Evolutionary conservation across 2,329 filamentous ascomycete species (phyloP).

Genomic region (Diplocarpon mali): DNA sequence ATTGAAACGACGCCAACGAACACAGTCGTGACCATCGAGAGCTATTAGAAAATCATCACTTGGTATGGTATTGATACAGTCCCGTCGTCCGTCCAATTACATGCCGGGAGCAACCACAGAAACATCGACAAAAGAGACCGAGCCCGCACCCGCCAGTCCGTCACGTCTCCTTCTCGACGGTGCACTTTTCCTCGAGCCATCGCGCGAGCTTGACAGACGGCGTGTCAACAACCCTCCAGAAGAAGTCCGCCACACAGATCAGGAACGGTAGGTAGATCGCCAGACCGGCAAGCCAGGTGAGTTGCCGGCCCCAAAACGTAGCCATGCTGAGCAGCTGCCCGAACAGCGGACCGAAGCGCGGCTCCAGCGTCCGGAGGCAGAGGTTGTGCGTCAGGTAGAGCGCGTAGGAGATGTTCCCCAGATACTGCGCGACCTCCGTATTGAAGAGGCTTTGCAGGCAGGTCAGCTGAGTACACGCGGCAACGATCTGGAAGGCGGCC

Average conservation of each 20-base stretch:
- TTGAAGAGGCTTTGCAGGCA: constrained; percentile 35
- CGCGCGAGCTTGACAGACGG: constrained; percentile 38
- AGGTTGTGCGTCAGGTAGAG: constrained; percentile 48
- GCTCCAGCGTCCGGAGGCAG: constrained; percentile 30
- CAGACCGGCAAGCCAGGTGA: constrained; percentile 29
- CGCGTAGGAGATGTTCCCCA: constrained; percentile 45
- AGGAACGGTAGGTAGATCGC: constrained; percentile 34
- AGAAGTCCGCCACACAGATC: constrained; percentile 45
- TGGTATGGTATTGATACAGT: no score
- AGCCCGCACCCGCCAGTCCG: no score
- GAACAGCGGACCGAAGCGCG: constrained; percentile 17
- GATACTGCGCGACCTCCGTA: constrained; percentile 39
- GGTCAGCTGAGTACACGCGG: constrained; percentile 27
- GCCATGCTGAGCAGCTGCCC: constrained; percentile 12
- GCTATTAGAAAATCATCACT: no score
- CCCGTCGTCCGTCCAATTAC: no score
- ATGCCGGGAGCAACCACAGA: no score
- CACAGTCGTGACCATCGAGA: no score
- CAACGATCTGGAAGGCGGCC: constrained; percentile 23
- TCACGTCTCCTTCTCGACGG: constrained; percentile 16
- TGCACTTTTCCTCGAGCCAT: constrained; percentile 32
- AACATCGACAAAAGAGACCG: no score
- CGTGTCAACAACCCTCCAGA: constrained; percentile 45
- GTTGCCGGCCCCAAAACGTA: constrained; percentile 18
- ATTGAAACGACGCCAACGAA: no score